Base-by-base conservation (phyloP, 164 flowering plant genomes). In the Sextonia rubra region DNA sequence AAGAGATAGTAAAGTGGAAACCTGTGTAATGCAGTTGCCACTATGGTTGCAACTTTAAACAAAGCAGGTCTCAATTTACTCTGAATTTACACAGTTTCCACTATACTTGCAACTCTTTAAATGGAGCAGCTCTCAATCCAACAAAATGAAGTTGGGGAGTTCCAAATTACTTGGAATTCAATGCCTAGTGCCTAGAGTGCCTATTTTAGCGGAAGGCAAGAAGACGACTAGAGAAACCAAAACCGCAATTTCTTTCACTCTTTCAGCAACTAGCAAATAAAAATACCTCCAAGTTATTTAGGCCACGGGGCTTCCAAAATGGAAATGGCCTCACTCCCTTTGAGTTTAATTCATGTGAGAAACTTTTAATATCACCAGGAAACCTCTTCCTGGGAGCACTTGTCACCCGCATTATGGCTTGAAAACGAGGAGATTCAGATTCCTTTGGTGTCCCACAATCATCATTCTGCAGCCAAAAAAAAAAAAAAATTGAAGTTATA, bases 351-450 rank as follows among this genome's bases (percentile, higher is more conserved):
- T 96, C 99, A 82, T 96, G 99, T 14, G 99, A 96, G 81, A 96
- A 96, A 77, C 99, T 96, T 79, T 96, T 96, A 47, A 93, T 89
- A 80, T 96, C 99, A 75, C 80, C 84, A 72, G 99, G 99, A 83
- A 82, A 79, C 81, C 91, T 88, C 85, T 88, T 93, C 76, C 93
- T 86, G 17, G 99, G 97, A 27, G 92, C 99, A 89, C 94, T 93
- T 30, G 99, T 96, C 23, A 92, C 81, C 74, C 99, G 95, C 49
- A 96, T 88, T 77, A 96, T 86, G 56, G 97, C 99, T 92, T 96
- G 97, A 84, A 93, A 93, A 55, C 99, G 97, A 12, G 99, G 99
- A 80, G 99, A 96, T 76, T 96, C 98, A 69, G 99, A 96, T 82
- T 96, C 99, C 88, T 96, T 96, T 17, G 98, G 99, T 60, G 86